Base-by-base conservation (phyloP, 1,284 basidiomycete species). In the Amylostereum areolatum region DNA sequence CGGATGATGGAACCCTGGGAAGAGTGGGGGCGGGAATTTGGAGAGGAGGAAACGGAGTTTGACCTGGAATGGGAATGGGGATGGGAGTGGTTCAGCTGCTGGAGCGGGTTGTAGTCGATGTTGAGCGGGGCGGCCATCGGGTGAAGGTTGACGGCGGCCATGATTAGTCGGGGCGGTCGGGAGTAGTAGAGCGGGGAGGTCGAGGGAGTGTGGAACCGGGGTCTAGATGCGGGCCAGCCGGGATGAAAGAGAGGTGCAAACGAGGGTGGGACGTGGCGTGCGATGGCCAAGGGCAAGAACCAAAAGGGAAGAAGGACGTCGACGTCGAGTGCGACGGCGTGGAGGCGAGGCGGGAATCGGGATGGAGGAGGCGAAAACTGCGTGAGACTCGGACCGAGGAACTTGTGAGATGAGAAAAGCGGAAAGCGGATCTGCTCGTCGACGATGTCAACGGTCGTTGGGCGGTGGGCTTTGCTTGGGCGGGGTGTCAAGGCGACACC, bases 21-120 rank as follows among this genome's bases (percentile, higher is more conserved):
- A 51, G 85, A 89, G 57, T 85, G 83, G 43, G 85, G 85, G 39
- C 86, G 78, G 41, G 85, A 88, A 61, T 74, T 74, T 57, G 82
- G 78, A 2, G 83, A 74, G 46, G 85, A 88, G 42, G 85, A 85
- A 62, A 85, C 77, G 25, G 87, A 90, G 64, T 75, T 80, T 43
- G 87, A 88, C 63, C 86, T 79, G 36, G 87, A 88, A 65, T 86
- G 85, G 53, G 71, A 70, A 61, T 86, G 80, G 36, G 87, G 87
- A 64, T 86, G 85, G 53, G 71, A 70, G 61, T 76, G 73, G 55
- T 74, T 77, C 52, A 74, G 66, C 45, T 80, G 80, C 48, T 85
- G 68, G 66, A 85, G 41, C 25, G 12, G 8, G 41, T 35, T 8
- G 9, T 8, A 86, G 65, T 87, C 84, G 68, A 86, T 77, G 55